Base-by-base conservation (phyloP, 768 basidiomycete species). In the Leccinum variicolor region DNA sequence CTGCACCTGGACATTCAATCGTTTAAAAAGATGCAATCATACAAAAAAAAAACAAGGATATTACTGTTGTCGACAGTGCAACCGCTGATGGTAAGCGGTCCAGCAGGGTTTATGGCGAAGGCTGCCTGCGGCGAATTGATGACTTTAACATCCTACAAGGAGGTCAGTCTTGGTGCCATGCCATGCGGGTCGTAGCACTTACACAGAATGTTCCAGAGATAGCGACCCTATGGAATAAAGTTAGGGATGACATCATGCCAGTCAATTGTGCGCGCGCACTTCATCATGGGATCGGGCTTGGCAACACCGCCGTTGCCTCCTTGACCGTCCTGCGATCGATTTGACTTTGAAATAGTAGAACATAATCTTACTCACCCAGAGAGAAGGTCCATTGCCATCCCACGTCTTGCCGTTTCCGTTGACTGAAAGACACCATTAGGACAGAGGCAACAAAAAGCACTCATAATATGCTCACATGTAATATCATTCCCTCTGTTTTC, bases 51-150 rank as follows among this genome's bases (percentile, higher is more conserved):
- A 23, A 50, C 15, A n/a, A 14, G 4, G 28, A 6, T 64, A 80
- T 60, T 50, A 86, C 85, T 83, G 59, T 87, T 75, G 58, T 87
- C 84, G 55, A 88, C 76, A 17, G 66, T 77, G 25, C 82, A 66
- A 39, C 72, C 67, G 2, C 77, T 75, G 66, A 89, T 80, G 15
- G 76, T 64, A 71, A 75, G 53, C 0, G 67, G 50, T 13, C 62
- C 70, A 41, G 50, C 28, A 64, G 72, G 73, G 19, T 49, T 58
- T 45, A 78, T 59, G 29, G 71, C 51, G 62, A 75, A 71, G 46
- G 59, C 60, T 5, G 69, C 72, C n/a, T 63, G 63, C 8, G 81
- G 79, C 9, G 75, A 72, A 63, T 81, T 79, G 28, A 75, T 46
- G 8, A 77, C 69, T 14, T 72, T 63, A n/a, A 76, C 62, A 41